Percentiles rank a stretch among this genome's conserved stretches.
Conservation (phyloP, 768 basidiomycete genomes). For the Collybiopsis confluens region DNA sequence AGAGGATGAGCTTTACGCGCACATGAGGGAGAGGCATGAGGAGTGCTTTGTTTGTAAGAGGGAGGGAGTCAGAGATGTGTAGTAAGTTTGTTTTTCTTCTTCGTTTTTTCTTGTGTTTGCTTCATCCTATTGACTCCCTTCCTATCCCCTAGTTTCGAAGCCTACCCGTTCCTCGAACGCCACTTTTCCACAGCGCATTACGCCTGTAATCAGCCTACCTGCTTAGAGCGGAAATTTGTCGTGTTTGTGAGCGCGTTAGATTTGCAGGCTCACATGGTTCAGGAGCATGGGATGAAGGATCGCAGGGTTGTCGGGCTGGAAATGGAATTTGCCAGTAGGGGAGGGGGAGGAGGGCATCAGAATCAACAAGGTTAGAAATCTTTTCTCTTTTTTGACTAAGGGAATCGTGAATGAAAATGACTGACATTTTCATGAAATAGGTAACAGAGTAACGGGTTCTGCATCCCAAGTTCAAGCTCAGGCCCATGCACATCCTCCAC, state of each 20-base stretch:
- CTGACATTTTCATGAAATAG: constrained; percentile 8
- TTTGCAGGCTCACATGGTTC: constrained; percentile 87
- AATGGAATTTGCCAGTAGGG: constrained; percentile 24
- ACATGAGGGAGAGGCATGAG: constrained; percentile 92
- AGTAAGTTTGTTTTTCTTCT: constrained; percentile 47
- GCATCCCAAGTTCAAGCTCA: no score
- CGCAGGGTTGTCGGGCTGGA: constrained; percentile 69
- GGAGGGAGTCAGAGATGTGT: constrained; percentile 74
- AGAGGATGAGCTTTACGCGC: constrained; percentile 89
- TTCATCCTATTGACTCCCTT: constrained; percentile 54
- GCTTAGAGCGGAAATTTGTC: constrained; percentile 87
- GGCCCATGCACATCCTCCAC: constrained; percentile 21
- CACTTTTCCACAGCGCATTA: constrained; percentile 77
- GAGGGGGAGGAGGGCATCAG: constrained; percentile 40
- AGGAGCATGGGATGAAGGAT: constrained; percentile 65
- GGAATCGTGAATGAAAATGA: no score
- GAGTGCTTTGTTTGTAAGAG: constrained; percentile 95
- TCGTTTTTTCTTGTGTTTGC: constrained; percentile 48
- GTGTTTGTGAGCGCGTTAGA: constrained; percentile 88
- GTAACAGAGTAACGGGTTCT: no score
- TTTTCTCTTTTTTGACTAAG: no score
- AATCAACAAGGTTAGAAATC: background rate
- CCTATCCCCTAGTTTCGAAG: background rate
- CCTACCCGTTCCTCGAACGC: constrained; percentile 44
- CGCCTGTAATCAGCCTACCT: constrained; percentile 69